A percentile compares a stretch with the other conserved stretches of the same genome.
These are phyloP conservation scores for Cubamyces sp. DNA, from an alignment of 768 basidiomycete genomes.

Conservation along the genomic window DNA sequence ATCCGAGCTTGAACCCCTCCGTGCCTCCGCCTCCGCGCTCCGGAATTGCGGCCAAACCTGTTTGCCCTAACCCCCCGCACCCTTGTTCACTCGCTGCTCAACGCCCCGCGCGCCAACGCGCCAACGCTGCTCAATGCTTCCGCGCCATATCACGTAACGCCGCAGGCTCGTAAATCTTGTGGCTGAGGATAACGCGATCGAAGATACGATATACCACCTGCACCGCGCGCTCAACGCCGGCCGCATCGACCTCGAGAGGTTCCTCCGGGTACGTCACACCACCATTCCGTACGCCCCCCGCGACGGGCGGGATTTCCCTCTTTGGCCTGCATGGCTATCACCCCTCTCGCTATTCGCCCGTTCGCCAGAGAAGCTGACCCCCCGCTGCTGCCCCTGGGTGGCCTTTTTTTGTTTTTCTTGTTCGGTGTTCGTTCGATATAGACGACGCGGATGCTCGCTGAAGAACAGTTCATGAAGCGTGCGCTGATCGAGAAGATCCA, in stretches of 20 bases:
- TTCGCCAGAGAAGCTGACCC: not conserved
- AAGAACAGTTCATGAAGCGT: conserved; percentile 97
- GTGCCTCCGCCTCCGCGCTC: not conserved
- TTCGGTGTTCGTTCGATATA: conserved; percentile 36
- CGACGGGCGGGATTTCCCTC: conserved; percentile 18
- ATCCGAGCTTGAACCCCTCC: conserved; percentile 11
- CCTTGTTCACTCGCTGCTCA: too few species aligned
- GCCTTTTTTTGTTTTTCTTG: not conserved
- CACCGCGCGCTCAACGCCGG: conserved; percentile 91
- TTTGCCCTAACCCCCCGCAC: not conserved
- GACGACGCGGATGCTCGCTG: conserved; percentile 85
- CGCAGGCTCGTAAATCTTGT: conserved; percentile 89
- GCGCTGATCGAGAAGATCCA: conserved; percentile 93
- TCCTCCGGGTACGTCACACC: conserved; percentile 72
- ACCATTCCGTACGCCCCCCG: conserved; percentile 18
- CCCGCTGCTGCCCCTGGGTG: not conserved
- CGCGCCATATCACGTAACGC: conserved; percentile 1
- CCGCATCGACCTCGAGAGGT: conserved; percentile 91
- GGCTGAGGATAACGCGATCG: conserved; percentile 99
- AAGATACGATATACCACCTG: conserved; percentile 97
- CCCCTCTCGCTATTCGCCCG: conserved; percentile 17
- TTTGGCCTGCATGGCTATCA: conserved; percentile 26
- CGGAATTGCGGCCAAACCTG: not conserved
- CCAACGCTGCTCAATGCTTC: conserved; percentile 13
- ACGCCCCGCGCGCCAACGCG: not conserved